These are phyloP conservation scores for Pyrrhoderma lamaoense DNA, from an alignment of 1,284 basidiomycete species.

Conservation along the genomic window DNA sequence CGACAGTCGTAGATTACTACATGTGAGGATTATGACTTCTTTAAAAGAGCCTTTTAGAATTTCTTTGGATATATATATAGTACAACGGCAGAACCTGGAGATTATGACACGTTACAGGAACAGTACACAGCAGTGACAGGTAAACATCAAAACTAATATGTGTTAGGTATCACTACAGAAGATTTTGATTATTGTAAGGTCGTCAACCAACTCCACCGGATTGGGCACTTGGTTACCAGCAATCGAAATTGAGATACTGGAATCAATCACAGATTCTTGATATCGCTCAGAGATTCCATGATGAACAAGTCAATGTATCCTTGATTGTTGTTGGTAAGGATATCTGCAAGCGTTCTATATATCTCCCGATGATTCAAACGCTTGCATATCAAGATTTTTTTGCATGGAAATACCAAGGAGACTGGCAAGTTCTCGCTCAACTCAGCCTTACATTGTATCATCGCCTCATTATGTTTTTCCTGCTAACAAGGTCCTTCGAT, in stretches of 20 bases:
- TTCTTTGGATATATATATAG: too few species aligned
- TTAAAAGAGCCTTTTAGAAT: too few species aligned
- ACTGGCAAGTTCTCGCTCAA: slow-evolving; percentile 26
- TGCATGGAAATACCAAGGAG: slow-evolving; percentile 36
- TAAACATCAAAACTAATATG: too few species aligned
- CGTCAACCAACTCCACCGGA: slow-evolving; percentile 36
- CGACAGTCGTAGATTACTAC: slow-evolving; percentile 35
- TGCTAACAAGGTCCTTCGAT: slow-evolving; percentile 30
- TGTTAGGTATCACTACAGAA: background rate
- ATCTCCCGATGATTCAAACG: background rate
- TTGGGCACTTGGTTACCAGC: slow-evolving; percentile 34
- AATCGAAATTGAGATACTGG: slow-evolving; percentile 37
- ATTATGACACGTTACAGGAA: slow-evolving; percentile 34
- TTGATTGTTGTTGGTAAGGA: slow-evolving; percentile 33
- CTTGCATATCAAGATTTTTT: slow-evolving; percentile 37
- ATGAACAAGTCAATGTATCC: slow-evolving; percentile 34
- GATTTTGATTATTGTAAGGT: too few species aligned
- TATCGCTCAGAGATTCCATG: slow-evolving; percentile 34
- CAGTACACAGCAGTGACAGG: slow-evolving; percentile 36
- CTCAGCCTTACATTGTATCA: background rate
- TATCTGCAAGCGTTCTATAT: background rate
- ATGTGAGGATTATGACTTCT: slow-evolving; percentile 27
- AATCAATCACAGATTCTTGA: slow-evolving; percentile 33
- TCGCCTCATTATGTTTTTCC: background rate
- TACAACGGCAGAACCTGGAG: slow-evolving; percentile 32